Evolutionary conservation across 1,284 basidiomycete genomes (phyloP).

Genomic region (Ustilago trichophora): DNA sequence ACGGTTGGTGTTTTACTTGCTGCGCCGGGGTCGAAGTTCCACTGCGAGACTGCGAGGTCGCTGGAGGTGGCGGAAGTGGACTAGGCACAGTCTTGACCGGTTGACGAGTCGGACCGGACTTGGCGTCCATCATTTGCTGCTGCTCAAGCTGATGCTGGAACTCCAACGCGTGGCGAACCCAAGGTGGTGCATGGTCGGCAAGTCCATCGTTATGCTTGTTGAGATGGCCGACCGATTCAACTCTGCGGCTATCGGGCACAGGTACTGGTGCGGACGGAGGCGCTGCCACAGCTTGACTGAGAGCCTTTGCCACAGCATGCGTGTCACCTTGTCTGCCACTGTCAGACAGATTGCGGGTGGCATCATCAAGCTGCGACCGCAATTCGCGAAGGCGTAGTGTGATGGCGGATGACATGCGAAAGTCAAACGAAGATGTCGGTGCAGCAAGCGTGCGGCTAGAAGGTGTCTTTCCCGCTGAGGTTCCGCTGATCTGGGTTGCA

Average conservation of each 20-base stretch:
- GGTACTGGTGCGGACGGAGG: not conserved
- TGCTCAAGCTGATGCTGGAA: conserved; percentile 2
- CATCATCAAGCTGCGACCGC: conserved; percentile 31
- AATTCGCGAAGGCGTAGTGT: conserved; percentile 64
- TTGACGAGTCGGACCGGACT: not conserved
- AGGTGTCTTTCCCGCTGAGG: not conserved
- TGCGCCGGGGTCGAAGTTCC: conserved; percentile 3
- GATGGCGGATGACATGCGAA: conserved; percentile 37
- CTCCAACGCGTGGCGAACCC: conserved; percentile 6
- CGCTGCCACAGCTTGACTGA: conserved; percentile 2
- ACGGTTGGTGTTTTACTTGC: not conserved
- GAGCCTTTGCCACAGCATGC: not conserved
- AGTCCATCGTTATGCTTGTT: not conserved
- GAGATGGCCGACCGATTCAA: not conserved
- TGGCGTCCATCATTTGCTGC: not conserved
- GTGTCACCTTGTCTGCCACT: not conserved
- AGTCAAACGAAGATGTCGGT: conserved; percentile 17
- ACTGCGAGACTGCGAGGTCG: not conserved
- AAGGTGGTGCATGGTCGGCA: conserved; percentile 3
- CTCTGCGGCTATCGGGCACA: not conserved
- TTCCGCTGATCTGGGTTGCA: not conserved
- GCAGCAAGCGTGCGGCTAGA: not conserved
- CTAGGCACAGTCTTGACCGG: not conserved
- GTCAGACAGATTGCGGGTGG: conserved; percentile 13
- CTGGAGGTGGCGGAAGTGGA: not conserved